Conservation (phyloP, 2,329 filamentous ascomycete genomes). For the Trichoderma cornu-damae region DNA sequence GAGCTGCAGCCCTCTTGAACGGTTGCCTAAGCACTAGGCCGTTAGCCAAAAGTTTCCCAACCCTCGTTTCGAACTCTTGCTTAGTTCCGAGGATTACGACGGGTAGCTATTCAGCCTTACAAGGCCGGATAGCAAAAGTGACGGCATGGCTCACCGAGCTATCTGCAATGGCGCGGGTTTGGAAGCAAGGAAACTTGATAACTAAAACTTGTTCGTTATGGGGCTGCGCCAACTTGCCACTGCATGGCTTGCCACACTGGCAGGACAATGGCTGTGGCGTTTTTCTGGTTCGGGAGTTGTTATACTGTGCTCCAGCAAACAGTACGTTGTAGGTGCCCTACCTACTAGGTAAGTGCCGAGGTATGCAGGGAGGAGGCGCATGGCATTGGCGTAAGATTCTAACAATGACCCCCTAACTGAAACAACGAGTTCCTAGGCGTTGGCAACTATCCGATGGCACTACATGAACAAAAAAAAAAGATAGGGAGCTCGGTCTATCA, state of each 20-base stretch:
- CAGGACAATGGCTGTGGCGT: neutral
- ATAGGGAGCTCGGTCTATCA: neutral
- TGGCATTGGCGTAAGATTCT: constrained; percentile 1
- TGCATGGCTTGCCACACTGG: neutral
- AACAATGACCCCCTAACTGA: neutral
- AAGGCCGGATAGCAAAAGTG: neutral
- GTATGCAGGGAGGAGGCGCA: neutral
- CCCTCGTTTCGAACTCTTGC: neutral
- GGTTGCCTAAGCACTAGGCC: constrained; percentile 11
- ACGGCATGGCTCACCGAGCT: neutral
- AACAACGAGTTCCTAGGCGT: neutral
- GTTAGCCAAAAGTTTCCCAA: constrained; percentile 7
- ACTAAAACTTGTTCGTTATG: neutral
- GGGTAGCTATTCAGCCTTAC: constrained; percentile 14
- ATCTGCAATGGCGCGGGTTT: no score
- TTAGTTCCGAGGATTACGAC: neutral
- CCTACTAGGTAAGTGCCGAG: no score
- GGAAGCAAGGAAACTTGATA: no score
- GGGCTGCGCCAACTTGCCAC: neutral
- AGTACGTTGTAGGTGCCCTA: no score
- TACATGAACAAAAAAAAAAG: neutral
- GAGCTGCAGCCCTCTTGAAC: neutral
- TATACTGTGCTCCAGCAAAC: no score
- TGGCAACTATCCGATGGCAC: neutral
- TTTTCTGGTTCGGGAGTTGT: neutral